Evolutionary conservation across 2,329 filamentous ascomycete genomes (phyloP).

Genomic region (Beauveria sp.): DNA sequence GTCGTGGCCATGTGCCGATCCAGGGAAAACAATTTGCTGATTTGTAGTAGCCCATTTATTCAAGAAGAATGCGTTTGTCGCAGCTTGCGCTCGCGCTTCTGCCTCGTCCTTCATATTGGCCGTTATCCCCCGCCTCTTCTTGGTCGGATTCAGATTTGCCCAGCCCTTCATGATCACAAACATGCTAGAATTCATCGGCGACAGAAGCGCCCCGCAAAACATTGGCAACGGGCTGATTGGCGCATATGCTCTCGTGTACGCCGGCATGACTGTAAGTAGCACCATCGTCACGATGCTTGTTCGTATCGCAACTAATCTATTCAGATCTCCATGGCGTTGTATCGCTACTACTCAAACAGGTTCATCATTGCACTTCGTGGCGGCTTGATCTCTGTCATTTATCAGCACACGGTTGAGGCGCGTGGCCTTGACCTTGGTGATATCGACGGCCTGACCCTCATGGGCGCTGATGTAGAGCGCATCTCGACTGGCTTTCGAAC

Average conservation of each 20-base stretch:
- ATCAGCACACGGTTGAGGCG: not conserved
- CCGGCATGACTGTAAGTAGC: slow-evolving; percentile 31
- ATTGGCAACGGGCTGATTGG: slow-evolving; percentile 28
- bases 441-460: slow-evolving; percentile 27
- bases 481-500: slow-evolving; percentile 27
- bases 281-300: not conserved
- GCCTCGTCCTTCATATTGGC: slow-evolving; percentile 12
- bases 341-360: not conserved
- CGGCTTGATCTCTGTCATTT: slow-evolving; percentile 1
- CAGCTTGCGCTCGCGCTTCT: slow-evolving; percentile 11
- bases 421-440: not conserved
- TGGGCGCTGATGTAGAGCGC: slow-evolving; percentile 37
- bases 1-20: not conserved
- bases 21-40: not conserved
- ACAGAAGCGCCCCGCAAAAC: slow-evolving; percentile 15
- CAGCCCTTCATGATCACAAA: slow-evolving; percentile 33
- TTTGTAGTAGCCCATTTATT: not conserved
- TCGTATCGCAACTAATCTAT: not conserved
- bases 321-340: not conserved
- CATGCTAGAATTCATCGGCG: slow-evolving; percentile 21
- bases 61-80: slow-evolving; percentile 11
- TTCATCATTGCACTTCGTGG: not conserved
- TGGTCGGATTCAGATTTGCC: slow-evolving; percentile 27
- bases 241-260: slow-evolving; percentile 30
- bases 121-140: slow-evolving; percentile 23